These are phyloP conservation scores for Medicago truncatula DNA, from an alignment of 306 rosid species.

Conservation along the genomic window DNA sequence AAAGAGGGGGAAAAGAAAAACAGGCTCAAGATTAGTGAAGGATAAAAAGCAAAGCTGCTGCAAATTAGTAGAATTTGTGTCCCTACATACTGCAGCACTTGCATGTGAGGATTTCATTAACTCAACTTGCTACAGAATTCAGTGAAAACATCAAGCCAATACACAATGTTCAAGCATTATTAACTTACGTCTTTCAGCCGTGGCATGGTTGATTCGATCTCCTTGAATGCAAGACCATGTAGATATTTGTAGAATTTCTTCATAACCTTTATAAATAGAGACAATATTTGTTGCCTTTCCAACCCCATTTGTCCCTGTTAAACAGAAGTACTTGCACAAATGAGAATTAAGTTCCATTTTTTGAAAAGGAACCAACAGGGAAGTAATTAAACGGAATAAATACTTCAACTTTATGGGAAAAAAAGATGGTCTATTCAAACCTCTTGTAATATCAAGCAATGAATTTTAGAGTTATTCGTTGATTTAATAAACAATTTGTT, in stretches of 20 bases:
- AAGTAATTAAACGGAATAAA: slow-evolving; percentile 22
- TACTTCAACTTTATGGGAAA: slow-evolving; percentile 11
- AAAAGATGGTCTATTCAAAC: slow-evolving; percentile 3
- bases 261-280: slow-evolving; percentile 82
- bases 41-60: background rate
- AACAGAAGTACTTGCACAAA: slow-evolving; percentile 15
- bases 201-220: slow-evolving; percentile 81
- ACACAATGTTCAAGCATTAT: background rate
- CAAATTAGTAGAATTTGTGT: slow-evolving; percentile 5
- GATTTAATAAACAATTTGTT: slow-evolving; percentile 13
- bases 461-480: background rate
- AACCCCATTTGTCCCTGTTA: slow-evolving; percentile 73
- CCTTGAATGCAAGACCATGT: slow-evolving; percentile 65
- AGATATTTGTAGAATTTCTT: slow-evolving; percentile 73
- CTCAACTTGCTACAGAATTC: slow-evolving; percentile 10
- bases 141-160: slow-evolving; percentile 32
- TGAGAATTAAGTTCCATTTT: slow-evolving; percentile 34
- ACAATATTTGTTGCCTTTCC: slow-evolving; percentile 82
- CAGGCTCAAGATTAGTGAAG: slow-evolving; percentile 23
- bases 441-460: slow-evolving; percentile 24
- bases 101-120: slow-evolving; percentile 23
- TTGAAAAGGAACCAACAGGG: background rate
- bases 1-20: background rate
- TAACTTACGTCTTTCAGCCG: slow-evolving; percentile 72
- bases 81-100: slow-evolving; percentile 1